These are phyloP conservation scores for Melastoma malabathricum DNA, from an alignment of 345 rosid species.

Conservation along the genomic window DNA sequence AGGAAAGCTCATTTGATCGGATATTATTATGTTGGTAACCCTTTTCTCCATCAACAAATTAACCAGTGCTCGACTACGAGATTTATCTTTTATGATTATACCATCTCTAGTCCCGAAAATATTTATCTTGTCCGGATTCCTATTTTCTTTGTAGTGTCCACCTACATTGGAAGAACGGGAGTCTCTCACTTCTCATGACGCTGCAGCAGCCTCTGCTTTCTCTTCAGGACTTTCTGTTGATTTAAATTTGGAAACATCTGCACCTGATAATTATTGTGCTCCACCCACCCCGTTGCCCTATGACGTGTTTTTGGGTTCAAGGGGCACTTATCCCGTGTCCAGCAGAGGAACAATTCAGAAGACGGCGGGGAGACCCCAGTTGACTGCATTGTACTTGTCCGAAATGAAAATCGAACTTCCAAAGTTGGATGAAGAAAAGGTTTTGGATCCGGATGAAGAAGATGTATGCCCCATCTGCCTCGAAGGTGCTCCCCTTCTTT, in stretches of 20 bases:
- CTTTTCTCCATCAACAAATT: background rate
- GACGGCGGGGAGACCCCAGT: slow-evolving; percentile 33
- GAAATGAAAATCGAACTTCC: slow-evolving; percentile 37
- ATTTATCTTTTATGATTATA: too few species aligned
- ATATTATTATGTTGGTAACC: slow-evolving; percentile 59
- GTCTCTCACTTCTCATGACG: slow-evolving; percentile 27
- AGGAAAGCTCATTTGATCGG: slow-evolving; percentile 60
- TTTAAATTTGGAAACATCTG: slow-evolving; percentile 41
- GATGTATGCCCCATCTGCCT: slow-evolving; percentile 80
- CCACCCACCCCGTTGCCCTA: slow-evolving; percentile 71
- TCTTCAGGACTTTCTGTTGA: slow-evolving; percentile 41
- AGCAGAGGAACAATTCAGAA: slow-evolving; percentile 25
- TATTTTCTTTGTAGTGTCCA: slow-evolving; percentile 35
- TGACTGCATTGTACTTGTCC: slow-evolving; percentile 27
- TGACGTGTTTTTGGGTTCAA: slow-evolving; percentile 42
- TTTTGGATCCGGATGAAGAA: slow-evolving; percentile 43
- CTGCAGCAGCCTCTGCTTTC: slow-evolving; percentile 21
- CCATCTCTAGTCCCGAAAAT: too few species aligned
- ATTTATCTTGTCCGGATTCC: too few species aligned
- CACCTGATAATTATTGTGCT: slow-evolving; percentile 53
- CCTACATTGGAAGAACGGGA: slow-evolving; percentile 39
- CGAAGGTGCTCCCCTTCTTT: slow-evolving; percentile 37
- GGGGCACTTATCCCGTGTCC: slow-evolving; percentile 25
- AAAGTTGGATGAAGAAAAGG: slow-evolving; percentile 19
- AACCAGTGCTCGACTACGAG: background rate